Conservation (phyloP, 495 filamentous ascomycete genomes). For the Daldinia caldariorum region DNA sequence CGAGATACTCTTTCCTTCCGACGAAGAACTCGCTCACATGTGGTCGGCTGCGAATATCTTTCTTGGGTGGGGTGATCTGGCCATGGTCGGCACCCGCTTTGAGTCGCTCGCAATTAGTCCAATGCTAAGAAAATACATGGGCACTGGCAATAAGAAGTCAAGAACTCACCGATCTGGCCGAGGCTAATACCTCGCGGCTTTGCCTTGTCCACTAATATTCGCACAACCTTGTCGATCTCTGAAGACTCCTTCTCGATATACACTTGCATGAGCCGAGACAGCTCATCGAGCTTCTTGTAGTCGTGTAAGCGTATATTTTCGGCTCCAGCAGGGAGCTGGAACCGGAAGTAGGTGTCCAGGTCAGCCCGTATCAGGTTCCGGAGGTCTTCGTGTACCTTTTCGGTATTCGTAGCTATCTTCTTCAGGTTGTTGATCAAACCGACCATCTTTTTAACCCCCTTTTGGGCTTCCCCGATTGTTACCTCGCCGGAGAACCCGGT, state of each 20-base stretch:
- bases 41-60: constrained; percentile 5
- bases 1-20: not conserved
- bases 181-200: constrained; percentile 5
- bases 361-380: not conserved
- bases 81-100: constrained; percentile 11
- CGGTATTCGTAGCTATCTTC: constrained; percentile 14
- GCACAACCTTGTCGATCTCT: constrained; percentile 13
- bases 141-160: too few species aligned
- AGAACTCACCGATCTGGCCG: constrained; percentile 10
- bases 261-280: constrained; percentile 6
- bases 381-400: constrained; percentile 6
- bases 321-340: not conserved
- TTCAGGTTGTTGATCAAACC: constrained; percentile 10
- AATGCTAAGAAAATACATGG: too few species aligned
- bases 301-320: constrained; percentile 2
- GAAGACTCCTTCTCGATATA: constrained; percentile 4
- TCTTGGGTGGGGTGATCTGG: not conserved
- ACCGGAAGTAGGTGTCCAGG: constrained; percentile 8
- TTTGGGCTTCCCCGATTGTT: constrained; percentile 4
- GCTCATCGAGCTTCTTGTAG: constrained; percentile 6
- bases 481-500: constrained; percentile 14
- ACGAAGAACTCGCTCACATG: constrained; percentile 8
- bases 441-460: not conserved
- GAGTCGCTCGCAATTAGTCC: not conserved
- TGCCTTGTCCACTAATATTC: not conserved